These are phyloP conservation scores for Aspergillus intermedius DNA, from an alignment of 2,329 filamentous ascomycete genomes.

Conservation along the genomic window DNA sequence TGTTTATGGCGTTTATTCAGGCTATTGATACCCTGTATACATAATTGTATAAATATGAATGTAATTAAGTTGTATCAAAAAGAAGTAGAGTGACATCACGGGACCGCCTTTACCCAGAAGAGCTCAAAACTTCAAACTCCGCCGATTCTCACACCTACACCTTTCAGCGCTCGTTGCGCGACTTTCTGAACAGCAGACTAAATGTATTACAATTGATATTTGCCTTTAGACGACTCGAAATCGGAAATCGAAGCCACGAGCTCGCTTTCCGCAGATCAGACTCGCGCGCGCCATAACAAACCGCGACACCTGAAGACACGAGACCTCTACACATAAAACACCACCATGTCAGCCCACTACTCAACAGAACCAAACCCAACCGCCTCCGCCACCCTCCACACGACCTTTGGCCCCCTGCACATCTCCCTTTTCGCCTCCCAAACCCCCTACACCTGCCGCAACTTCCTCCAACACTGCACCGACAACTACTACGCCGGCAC, in stretches of 20 bases:
- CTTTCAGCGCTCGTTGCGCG: background rate
- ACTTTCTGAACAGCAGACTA: background rate
- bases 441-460: slow-evolving; percentile 81
- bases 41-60: background rate
- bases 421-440: slow-evolving; percentile 95
- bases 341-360: slow-evolving; percentile 76
- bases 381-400: slow-evolving; percentile 84
- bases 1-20: slow-evolving; percentile 15
- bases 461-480: slow-evolving; percentile 90
- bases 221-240: background rate
- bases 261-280: too few relatives aligned
- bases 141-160: background rate
- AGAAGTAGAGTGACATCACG: slow-evolving; percentile 10
- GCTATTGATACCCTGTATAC: background rate
- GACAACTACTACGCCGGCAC: slow-evolving; percentile 94
- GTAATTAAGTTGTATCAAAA: slow-evolving; percentile 3
- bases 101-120: slow-evolving; percentile 11
- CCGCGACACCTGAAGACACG: background rate
- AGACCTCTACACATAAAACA: background rate
- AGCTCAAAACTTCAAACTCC: slow-evolving; percentile 9
- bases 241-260: too few relatives aligned
- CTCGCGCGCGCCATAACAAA: background rate
- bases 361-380: slow-evolving; percentile 93
- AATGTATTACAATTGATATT: background rate
- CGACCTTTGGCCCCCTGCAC: slow-evolving; percentile 79